A percentile compares a stretch with the other conserved stretches of the same genome.
phyloP scores from a whole-genome alignment of 345 rosid species.

The Aethionema arabicum region DNA sequence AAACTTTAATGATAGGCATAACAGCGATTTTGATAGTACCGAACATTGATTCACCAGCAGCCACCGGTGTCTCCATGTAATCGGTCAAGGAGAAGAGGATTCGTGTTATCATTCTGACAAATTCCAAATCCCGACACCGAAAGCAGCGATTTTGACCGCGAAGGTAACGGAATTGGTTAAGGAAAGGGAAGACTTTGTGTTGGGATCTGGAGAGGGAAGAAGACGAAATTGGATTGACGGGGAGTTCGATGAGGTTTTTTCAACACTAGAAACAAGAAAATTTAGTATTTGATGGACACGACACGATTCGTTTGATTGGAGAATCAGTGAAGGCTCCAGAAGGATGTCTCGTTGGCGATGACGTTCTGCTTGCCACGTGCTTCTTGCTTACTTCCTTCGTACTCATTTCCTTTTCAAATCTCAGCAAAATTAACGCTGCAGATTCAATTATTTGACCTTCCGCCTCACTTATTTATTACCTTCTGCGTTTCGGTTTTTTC shows the following conservation, averaged over 20 bases:
- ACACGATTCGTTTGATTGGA: neutral
- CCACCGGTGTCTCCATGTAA: conserved; percentile 35
- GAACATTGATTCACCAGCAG: conserved; percentile 53
- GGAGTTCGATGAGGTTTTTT: too few species aligned
- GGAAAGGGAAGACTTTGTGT: conserved; percentile 2
- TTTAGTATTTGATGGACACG: too few species aligned
- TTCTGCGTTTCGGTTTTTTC: too few species aligned
- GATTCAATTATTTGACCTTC: neutral
- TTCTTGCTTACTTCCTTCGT: neutral
- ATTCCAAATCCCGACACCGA: neutral
- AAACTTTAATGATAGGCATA: conserved; percentile 92
- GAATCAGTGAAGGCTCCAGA: neutral
- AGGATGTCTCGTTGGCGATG: neutral
- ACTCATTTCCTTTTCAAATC: conserved; percentile 22
- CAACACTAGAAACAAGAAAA: too few species aligned
- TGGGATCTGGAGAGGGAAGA: neutral
- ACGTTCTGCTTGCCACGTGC: conserved; percentile 15
- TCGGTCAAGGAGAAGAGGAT: conserved; percentile 42
- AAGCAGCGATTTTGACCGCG: neutral
- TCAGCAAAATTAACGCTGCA: neutral
- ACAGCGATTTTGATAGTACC: conserved; percentile 83
- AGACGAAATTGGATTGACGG: too few species aligned
- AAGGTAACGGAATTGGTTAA: too few species aligned
- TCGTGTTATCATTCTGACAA: conserved; percentile 41
- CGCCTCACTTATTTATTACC: too few species aligned